Conservation (phyloP, 1,284 basidiomycete genomes). For the Afroboletus lepidellus region DNA sequence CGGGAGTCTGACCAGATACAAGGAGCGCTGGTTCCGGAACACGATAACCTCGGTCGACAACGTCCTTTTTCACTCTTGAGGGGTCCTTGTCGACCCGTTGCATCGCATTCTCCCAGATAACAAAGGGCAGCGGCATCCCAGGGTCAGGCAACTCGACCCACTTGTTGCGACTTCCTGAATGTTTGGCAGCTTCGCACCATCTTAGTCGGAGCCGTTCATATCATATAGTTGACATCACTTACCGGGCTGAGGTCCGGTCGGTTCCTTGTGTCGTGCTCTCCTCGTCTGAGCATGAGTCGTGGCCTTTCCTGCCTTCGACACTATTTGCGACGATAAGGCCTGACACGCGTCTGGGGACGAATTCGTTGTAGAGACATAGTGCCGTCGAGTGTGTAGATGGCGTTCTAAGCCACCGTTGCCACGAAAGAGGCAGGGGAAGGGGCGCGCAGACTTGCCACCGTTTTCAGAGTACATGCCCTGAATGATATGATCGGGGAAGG, state of each 20-base stretch:
- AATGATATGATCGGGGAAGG: slow-evolving; percentile 1
- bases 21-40: not conserved
- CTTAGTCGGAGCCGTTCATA: not conserved
- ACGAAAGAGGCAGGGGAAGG: slow-evolving; percentile 1
- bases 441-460: not conserved
- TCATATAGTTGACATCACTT: not conserved
- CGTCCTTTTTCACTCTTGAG: not conserved
- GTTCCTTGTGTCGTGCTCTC: not conserved
- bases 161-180: not conserved
- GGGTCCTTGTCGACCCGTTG: not conserved
- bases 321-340: not conserved
- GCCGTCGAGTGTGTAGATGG: not conserved
- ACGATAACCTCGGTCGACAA: not conserved
- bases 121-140: not conserved
- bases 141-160: not conserved
- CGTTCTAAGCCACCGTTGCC: not conserved
- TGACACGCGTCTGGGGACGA: not conserved
- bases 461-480: not conserved
- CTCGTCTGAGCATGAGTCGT: not conserved
- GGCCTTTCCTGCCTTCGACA: slow-evolving; percentile 2
- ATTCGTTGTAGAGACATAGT: not conserved
- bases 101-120: not conserved
- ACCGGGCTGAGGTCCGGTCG: not conserved
- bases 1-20: not conserved
- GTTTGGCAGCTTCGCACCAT: not conserved